A percentile compares a stretch with the other conserved stretches of the same genome.
Conservation (phyloP, 2,329 filamentous ascomycete species). For the Endocalyx cinctus region DNA sequence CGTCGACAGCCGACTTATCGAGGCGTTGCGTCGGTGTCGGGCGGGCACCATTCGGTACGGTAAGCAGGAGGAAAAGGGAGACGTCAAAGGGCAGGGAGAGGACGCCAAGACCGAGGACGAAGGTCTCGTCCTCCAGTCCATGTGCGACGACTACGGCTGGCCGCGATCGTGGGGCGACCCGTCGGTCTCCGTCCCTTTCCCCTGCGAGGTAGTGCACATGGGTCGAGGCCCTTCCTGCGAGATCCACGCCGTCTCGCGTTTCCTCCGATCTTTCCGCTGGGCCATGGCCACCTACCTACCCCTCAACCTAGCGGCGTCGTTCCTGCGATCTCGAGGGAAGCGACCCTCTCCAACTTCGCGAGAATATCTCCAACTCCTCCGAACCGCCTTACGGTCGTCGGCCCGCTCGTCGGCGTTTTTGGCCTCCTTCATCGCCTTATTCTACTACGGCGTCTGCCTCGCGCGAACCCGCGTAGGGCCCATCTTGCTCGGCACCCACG, state of each 20-base stretch:
- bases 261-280: slow-evolving; percentile 66
- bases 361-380: slow-evolving; percentile 38
- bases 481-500: slow-evolving; percentile 53
- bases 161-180: slow-evolving; percentile 73
- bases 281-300: slow-evolving; percentile 74
- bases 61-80: slow-evolving; percentile 66
- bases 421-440: slow-evolving; percentile 69
- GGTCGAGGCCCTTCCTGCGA: slow-evolving; percentile 70
- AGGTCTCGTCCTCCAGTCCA: slow-evolving; percentile 61
- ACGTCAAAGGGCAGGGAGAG: too few species aligned
- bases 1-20: slow-evolving; percentile 69
- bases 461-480: slow-evolving; percentile 71
- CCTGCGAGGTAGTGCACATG: slow-evolving; percentile 83
- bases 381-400: slow-evolving; percentile 53
- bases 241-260: slow-evolving; percentile 64
- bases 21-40: slow-evolving; percentile 65
- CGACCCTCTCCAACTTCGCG: too few species aligned
- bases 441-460: slow-evolving; percentile 83
- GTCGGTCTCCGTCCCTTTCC: slow-evolving; percentile 62
- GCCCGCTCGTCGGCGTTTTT: slow-evolving; percentile 72
- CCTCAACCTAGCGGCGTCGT: slow-evolving; percentile 58
- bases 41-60: slow-evolving; percentile 65
- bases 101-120: slow-evolving; percentile 69
- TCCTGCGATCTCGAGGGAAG: slow-evolving; percentile 40
- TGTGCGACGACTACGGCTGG: slow-evolving; percentile 68